phyloP scores from a whole-genome alignment of 176 grass and related monocot genomes.

The Phoenix roebelenii region DNA sequence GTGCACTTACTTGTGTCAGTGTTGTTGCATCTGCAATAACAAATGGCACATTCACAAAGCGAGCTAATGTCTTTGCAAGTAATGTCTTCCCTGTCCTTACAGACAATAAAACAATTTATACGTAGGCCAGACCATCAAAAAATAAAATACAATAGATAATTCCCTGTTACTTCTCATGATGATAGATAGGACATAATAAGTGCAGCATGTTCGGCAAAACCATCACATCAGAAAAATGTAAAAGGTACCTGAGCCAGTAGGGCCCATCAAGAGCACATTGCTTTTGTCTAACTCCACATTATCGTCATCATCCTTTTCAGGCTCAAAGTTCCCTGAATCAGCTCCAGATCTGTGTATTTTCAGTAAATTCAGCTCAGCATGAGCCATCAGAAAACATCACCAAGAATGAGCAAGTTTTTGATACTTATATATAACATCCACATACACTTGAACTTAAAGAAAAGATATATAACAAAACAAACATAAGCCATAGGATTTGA shows the following conservation, averaged over 20 bases:
- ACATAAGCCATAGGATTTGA: no score
- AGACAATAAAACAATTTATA: not conserved
- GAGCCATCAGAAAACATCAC: not conserved
- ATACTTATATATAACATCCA: no score
- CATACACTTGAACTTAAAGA: no score
- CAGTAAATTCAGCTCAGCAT: slow-evolving; percentile 2
- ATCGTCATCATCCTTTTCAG: slow-evolving; percentile 56
- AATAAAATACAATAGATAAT: not conserved
- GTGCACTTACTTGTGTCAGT: slow-evolving; percentile 82
- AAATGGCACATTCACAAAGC: slow-evolving; percentile 99
- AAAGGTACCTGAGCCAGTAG: slow-evolving; percentile 87
- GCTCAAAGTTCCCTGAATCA: slow-evolving; percentile 55
- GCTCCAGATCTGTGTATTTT: slow-evolving; percentile 59
- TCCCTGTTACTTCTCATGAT: no score
- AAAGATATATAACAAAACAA: no score
- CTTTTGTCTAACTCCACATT: slow-evolving; percentile 97
- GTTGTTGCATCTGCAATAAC: slow-evolving; percentile 99
- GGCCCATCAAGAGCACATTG: slow-evolving; percentile 92
- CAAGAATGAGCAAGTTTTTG: no score
- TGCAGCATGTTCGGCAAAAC: not conserved
- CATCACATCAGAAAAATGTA: slow-evolving; percentile 10
- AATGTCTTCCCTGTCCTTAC: slow-evolving; percentile 80
- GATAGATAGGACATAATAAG: no score
- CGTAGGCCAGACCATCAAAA: not conserved
- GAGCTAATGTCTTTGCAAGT: slow-evolving; percentile 96